A percentile compares a stretch with the other conserved stretches of the same genome.
Conservation (phyloP, 192 early-diverging fungal species). For the Coemansia sp. region DNA sequence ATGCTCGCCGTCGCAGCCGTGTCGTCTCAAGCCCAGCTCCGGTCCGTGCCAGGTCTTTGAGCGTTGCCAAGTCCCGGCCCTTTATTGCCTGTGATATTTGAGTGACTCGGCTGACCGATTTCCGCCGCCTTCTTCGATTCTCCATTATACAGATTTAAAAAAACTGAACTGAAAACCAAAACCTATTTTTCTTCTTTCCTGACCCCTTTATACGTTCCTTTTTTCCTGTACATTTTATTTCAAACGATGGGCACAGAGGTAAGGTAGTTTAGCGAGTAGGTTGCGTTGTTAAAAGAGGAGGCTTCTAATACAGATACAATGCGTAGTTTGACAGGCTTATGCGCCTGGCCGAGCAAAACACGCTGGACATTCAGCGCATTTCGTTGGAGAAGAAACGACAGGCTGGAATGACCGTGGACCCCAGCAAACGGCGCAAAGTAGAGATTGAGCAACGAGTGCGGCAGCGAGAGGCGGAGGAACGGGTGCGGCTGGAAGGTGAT, state of each 20-base stretch:
- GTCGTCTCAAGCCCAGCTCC: slow-evolving; percentile 37
- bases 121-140: slow-evolving; percentile 2
- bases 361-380: slow-evolving; percentile 38
- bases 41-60: slow-evolving; percentile 41
- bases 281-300: not conserved
- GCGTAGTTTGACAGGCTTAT: slow-evolving; percentile 51
- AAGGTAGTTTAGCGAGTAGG: not conserved
- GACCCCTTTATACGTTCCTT: not conserved
- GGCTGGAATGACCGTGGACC: slow-evolving; percentile 9
- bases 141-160: not conserved
- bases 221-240: not conserved
- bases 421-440: slow-evolving; percentile 30
- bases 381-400: slow-evolving; percentile 31
- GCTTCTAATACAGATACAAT: not conserved
- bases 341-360: slow-evolving; percentile 52
- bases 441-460: slow-evolving; percentile 33
- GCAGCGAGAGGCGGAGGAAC: slow-evolving; percentile 38
- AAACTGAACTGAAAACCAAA: not conserved
- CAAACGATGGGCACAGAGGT: slow-evolving; percentile 30
- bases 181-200: not conserved
- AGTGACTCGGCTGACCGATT: not conserved
- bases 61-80: slow-evolving; percentile 31
- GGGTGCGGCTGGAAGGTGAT: slow-evolving; percentile 10
- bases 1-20: slow-evolving; percentile 37
- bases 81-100: slow-evolving; percentile 45